Conservation (phyloP, 805 yeast genomes). For the Teunomyces gatunensis region DNA sequence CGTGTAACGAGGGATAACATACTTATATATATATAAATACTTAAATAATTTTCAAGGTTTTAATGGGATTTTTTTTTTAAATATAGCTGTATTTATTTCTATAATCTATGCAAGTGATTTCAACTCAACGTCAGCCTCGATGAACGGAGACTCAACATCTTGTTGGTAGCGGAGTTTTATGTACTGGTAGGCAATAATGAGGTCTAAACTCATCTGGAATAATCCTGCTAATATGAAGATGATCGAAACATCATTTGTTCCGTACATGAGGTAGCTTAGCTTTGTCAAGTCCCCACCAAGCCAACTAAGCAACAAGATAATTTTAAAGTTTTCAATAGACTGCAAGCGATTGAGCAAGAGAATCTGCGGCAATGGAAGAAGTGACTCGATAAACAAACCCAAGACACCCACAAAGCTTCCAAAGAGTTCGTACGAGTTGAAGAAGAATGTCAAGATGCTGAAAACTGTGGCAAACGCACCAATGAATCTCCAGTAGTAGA, state of each 20-base stretch:
- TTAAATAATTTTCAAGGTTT: background rate
- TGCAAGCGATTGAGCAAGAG: conserved; percentile 63
- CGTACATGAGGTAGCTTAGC: conserved; percentile 69
- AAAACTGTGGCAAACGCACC: conserved; percentile 42
- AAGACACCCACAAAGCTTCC: conserved; percentile 55
- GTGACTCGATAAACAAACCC: conserved; percentile 70
- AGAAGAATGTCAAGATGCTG: conserved; percentile 38
- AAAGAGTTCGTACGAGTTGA: conserved; percentile 36
- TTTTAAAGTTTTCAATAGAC: conserved; percentile 75
- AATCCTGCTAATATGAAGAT: conserved; percentile 69
- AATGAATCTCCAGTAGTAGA: conserved; percentile 62
- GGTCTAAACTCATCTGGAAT: conserved; percentile 74
- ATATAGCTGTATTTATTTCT: conserved; percentile 3
- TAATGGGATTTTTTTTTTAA: conserved; percentile 4
- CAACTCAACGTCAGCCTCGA: conserved; percentile 2
- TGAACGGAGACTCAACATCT: background rate
- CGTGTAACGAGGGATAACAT: conserved; percentile 6
- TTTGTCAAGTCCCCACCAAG: conserved; percentile 84
- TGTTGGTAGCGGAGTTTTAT: conserved; percentile 50
- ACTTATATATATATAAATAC: background rate
- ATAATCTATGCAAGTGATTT: conserved; percentile 1
- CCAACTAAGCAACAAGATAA: conserved; percentile 78
- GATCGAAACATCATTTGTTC: conserved; percentile 65
- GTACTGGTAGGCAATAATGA: conserved; percentile 71
- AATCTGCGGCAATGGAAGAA: conserved; percentile 75